Base-by-base conservation (phyloP, 208 protist species). In the Crithidia expoeki region DNA sequence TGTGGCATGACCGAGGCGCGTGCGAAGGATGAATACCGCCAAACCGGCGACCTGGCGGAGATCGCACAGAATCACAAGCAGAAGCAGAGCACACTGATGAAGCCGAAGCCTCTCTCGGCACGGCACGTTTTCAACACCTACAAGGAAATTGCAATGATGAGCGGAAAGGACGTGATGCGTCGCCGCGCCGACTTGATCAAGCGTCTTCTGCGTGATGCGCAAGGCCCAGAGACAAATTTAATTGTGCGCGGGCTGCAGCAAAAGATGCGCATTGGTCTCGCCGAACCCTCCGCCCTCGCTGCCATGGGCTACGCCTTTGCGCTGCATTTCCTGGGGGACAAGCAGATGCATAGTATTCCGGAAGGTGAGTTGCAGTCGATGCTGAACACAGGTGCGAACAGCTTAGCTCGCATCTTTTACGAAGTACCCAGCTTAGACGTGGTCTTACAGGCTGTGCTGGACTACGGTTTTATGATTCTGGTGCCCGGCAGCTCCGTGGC, bases 251-350 rank as follows among this genome's bases (percentile, higher is more conserved):
- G 97, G 5, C 77, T 99, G 19, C 93, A 99, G 76, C 97, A 98
- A 47, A 98, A 98, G 71, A 96, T 99, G 89, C 91, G 99, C 63
- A 98, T 99, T 36, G 98, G 98, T 14, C 80, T 99, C 21, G 98
- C 97, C 1, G 98, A 99, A 74, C 67, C 95, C 42, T 98, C 98
- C 2, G 97, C 99, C 0, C 80, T 99, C 10, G 83, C 87, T 0
- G 95, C 98, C 0, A 79, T 99, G 2, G 94, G 97, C 16, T 95
- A 98, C 65, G 98, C 99, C 0, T 88, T 98, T 53, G 79, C 89
- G 3, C 74, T 98, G 9, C 83, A 78, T 79, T 88, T 86, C 64
- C 58, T 96, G 28, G 86, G 88, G 12, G 23, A 40, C 3, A 36
- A 34, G 0, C 64, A 74, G 25, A 72, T 85, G 23, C 70, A 51